Percentiles rank a stretch among this genome's conserved stretches.
Conservation (phyloP, 306 rosid species). For the Inga leiocalycina region DNA sequence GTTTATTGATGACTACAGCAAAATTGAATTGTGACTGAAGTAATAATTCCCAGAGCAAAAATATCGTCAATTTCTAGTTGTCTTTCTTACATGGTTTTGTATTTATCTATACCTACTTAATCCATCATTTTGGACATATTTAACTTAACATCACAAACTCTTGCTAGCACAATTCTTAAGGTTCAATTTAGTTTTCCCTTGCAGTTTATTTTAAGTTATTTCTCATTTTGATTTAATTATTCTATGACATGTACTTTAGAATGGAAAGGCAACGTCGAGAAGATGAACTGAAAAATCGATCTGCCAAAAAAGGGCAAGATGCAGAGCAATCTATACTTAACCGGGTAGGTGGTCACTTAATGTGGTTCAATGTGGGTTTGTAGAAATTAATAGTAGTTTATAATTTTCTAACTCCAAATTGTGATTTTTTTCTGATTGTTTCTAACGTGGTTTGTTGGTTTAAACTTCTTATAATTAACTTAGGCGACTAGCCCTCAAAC, state of each 20-base stretch:
- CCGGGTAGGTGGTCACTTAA: constrained; percentile 59
- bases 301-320: constrained; percentile 83
- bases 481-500: constrained; percentile 94
- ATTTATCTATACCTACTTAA: not conserved
- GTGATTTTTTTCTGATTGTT: not conserved
- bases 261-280: constrained; percentile 98
- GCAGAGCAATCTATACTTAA: constrained; percentile 73
- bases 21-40: not conserved
- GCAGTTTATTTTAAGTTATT: not conserved
- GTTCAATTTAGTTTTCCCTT: constrained; percentile 14
- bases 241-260: constrained; percentile 44
- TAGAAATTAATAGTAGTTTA: not conserved
- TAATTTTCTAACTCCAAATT: not conserved
- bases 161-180: not conserved
- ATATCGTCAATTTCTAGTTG: not conserved
- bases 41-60: not conserved
- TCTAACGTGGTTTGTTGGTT: constrained; percentile 9
- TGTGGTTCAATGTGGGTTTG: not conserved
- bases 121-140: not conserved
- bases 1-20: not conserved
- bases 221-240: not conserved
- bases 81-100: not conserved
- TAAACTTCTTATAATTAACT: constrained; percentile 22
- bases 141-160: constrained; percentile 6
- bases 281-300: constrained; percentile 80